Evolutionary conservation across 1,284 basidiomycete species (phyloP).

Genomic region (Irpex sp.): DNA sequence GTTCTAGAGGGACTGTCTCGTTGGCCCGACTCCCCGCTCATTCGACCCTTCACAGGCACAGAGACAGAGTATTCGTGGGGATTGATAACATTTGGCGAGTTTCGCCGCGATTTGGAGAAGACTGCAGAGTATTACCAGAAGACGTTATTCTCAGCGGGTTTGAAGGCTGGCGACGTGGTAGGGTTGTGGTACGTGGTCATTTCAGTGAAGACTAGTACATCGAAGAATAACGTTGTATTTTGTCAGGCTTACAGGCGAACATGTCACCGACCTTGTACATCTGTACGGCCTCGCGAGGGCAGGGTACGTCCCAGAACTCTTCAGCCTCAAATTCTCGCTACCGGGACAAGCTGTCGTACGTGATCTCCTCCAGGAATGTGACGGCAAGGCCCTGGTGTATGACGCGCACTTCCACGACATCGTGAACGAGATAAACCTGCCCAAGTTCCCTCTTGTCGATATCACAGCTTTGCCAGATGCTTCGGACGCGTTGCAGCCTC

Average conservation of each 20-base stretch:
- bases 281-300: constrained; percentile 24
- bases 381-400: constrained; percentile 21
- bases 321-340: constrained; percentile 19
- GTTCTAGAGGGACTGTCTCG: constrained; percentile 1
- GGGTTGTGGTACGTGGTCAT: constrained; percentile 1
- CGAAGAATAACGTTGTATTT: not conserved
- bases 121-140: not conserved
- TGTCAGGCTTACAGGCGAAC: constrained; percentile 24
- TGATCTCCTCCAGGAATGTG: constrained; percentile 18
- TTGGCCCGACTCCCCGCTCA: constrained; percentile 4
- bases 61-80: not conserved
- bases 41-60: constrained; percentile 2
- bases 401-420: constrained; percentile 14
- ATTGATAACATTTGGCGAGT: not conserved
- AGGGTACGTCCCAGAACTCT: constrained; percentile 27
- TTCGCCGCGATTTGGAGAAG: constrained; percentile 1
- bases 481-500: constrained; percentile 7
- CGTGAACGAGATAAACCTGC: constrained; percentile 7
- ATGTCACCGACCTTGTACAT: constrained; percentile 24
- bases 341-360: constrained; percentile 8
- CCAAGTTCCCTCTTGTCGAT: constrained; percentile 8
- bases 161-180: not conserved
- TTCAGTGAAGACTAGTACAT: too few species aligned
- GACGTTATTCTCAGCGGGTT: not conserved
- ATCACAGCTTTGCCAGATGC: constrained; percentile 1